Evolutionary conservation across 345 rosid species (phyloP), one percentile per base, ranked within the genome.

Genomic region (Euclidium syriacum): DNA sequence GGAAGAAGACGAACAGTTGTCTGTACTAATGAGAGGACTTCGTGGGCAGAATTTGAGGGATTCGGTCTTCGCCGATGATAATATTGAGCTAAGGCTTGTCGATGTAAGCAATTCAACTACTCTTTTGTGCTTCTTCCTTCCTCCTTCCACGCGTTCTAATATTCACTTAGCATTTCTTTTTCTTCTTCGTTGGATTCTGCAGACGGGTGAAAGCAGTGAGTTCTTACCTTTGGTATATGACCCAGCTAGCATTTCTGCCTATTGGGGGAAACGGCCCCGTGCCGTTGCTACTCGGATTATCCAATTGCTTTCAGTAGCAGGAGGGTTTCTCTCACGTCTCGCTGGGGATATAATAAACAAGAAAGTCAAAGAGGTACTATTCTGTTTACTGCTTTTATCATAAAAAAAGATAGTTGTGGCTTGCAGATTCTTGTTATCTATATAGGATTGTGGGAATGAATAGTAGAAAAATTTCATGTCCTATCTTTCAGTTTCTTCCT

Each of bases 231-330:
- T 82, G 82, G 96, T 79, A 12, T 92, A 92, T 73, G 98, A 89
- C 57, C 96, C 98, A 49, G 88, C 77, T 57, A 89, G 73, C 74
- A 92, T 92, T 49, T 72, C 96, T 57, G 85, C 82, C 12, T 89
- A 87, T 22, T 92, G 98, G 98, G 98, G 96, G n/a, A 92, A 85
- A 69, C 85, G 96, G 2, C 96, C 96, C 2, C 90, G 85, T 36
- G 95, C 96, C 9, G 96, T 92, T 72, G 95, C 86, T 19, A 86
- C 91, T 18, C 79, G 96, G n/a, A 52, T 73, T 76, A 67, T 89
- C 35, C 98, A 92, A 67, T 74, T 92, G 30, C 77, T 87, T 5
- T 85, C 98, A 20, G 98, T 92, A 30, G 96, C 95, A 0, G 98
- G 98, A 24, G 96, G 96, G 40, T 92, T 92, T 73, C 95, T 92